phyloP scores from a whole-genome alignment of 352 stramenopile genomes.

The Globisporangium paddicum region DNA sequence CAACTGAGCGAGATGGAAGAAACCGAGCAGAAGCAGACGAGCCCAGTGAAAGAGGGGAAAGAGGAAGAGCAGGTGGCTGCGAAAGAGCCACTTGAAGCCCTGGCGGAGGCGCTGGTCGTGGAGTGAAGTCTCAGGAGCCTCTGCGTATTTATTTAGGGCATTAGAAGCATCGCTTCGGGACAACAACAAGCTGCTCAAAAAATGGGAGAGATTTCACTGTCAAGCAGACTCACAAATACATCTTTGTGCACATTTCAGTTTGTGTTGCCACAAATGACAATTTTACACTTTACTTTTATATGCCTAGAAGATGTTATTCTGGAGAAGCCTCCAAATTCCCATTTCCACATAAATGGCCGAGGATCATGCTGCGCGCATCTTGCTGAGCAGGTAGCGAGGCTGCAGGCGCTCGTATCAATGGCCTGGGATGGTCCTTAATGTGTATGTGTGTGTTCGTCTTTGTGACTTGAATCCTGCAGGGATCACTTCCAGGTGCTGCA shows the following conservation, averaged over 20 bases:
- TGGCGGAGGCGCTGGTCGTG: neutral
- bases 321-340: too few species aligned
- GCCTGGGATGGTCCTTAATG: too few species aligned
- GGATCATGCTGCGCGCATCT: slow-evolving; percentile 11
- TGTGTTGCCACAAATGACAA: neutral
- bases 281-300: neutral
- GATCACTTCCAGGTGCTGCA: slow-evolving; percentile 44
- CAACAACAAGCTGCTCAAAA: neutral
- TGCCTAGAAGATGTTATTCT: neutral
- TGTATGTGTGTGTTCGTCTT: neutral
- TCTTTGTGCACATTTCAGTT: neutral
- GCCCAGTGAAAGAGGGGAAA: neutral
- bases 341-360: neutral
- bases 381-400: slow-evolving; percentile 5
- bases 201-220: too few species aligned
- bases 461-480: slow-evolving; percentile 6
- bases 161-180: neutral
- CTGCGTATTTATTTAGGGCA: neutral
- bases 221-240: too few species aligned
- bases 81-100: neutral
- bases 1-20: neutral
- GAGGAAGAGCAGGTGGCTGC: neutral
- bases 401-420: neutral
- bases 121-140: neutral
- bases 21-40: neutral